These are phyloP conservation scores for Cicer bijugum DNA, from an alignment of 306 rosid genomes.

Conservation along the genomic window DNA sequence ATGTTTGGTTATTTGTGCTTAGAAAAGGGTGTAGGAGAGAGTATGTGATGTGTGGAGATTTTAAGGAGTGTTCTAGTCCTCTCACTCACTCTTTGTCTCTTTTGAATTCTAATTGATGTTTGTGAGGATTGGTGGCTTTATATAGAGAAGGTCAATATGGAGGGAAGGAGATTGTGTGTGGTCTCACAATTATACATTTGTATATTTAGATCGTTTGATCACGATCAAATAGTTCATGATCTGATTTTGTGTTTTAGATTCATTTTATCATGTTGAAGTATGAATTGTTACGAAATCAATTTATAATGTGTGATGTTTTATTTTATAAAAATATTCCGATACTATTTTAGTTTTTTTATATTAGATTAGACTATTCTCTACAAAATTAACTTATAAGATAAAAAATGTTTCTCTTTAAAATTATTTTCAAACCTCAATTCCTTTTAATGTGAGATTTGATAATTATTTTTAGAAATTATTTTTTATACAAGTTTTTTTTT, in stretches of 20 bases:
- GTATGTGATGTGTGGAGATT: conserved; percentile 38
- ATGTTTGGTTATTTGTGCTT: conserved; percentile 18
- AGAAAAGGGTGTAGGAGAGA: neutral
- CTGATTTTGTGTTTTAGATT: neutral
- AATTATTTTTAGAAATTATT: too few relatives aligned
- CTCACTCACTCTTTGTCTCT: conserved; percentile 36
- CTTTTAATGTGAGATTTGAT: too few relatives aligned
- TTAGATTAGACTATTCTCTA: too few relatives aligned
- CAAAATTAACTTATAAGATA: too few relatives aligned
- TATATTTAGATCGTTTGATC: neutral
- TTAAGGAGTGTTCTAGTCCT: conserved; percentile 29
- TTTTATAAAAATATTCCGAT: too few relatives aligned
- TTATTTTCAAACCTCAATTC: too few relatives aligned
- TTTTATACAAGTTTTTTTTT: too few relatives aligned
- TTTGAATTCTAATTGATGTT: conserved; percentile 29
- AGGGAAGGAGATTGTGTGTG: neutral
- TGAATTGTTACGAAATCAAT: neutral
- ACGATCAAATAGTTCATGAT: neutral
- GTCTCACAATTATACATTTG: neutral
- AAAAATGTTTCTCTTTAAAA: too few relatives aligned
- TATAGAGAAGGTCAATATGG: conserved; percentile 43
- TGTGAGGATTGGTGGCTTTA: conserved; percentile 31
- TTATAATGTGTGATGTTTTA: too few relatives aligned
- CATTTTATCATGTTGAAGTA: neutral
- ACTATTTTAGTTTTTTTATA: too few relatives aligned